Percentiles rank a stretch among this genome's conserved stretches.
Conservation (phyloP, 2,329 filamentous ascomycete species). For the Aspergillus latus region DNA sequence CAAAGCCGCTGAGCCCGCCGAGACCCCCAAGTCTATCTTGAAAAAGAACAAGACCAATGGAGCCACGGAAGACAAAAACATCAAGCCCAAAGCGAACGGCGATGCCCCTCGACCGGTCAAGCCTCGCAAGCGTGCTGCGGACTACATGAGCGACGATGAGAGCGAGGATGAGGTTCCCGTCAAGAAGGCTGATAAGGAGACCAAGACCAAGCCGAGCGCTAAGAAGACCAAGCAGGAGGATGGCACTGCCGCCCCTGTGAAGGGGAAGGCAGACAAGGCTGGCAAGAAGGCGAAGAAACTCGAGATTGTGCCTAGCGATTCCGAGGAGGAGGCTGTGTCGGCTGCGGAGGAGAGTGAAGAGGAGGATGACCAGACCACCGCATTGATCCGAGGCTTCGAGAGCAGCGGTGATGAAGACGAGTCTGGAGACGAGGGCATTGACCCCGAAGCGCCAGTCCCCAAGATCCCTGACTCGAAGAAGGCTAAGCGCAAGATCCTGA, state of each 20-base stretch:
- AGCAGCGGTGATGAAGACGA: constrained; percentile 55
- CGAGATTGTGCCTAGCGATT: constrained; percentile 35
- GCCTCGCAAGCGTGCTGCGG: constrained; percentile 49
- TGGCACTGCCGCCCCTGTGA: constrained; percentile 31
- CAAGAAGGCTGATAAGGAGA: constrained; percentile 26
- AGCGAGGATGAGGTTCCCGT: constrained; percentile 22
- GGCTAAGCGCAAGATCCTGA: constrained; percentile 52
- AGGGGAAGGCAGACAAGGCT: constrained; percentile 34
- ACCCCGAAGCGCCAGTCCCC: constrained; percentile 46
- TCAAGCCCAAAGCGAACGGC: constrained; percentile 34
- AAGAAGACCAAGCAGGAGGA: constrained; percentile 50
- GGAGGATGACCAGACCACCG: constrained; percentile 53
- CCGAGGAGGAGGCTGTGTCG: not conserved
- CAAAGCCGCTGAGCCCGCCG: constrained; percentile 31
- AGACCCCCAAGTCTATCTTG: constrained; percentile 32
- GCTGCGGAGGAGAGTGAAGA: constrained; percentile 32
- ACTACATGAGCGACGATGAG: constrained; percentile 49
- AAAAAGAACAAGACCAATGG: constrained; percentile 33
- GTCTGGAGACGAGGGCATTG: constrained; percentile 47
- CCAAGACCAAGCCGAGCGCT: constrained; percentile 40
- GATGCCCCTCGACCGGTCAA: constrained; percentile 38
- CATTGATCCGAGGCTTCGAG: constrained; percentile 57
- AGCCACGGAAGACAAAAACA: constrained; percentile 25
- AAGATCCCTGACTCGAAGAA: constrained; percentile 47
- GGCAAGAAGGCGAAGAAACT: constrained; percentile 48